Percentiles rank a stretch among this genome's conserved stretches.
Conservation (phyloP, 208 protist species). For the Wallacemonas sp. region DNA sequence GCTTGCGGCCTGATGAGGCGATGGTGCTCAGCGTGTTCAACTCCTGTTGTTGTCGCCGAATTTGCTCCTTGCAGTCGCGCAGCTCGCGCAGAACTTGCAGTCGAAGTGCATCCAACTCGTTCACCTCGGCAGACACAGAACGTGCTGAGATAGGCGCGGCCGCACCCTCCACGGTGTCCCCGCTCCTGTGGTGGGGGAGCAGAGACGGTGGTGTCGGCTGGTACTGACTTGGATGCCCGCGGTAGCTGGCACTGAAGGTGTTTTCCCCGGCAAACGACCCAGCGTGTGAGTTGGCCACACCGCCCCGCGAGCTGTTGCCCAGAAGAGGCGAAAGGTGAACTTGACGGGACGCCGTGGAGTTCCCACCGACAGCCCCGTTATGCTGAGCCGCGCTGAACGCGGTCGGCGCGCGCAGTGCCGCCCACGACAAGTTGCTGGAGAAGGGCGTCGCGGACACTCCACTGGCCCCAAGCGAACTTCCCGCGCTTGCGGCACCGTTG, state of each 20-base stretch:
- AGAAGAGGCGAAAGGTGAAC: not conserved
- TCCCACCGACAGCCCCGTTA: not conserved
- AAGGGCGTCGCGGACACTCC: not conserved
- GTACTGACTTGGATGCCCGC: too few relatives aligned
- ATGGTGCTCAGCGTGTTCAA: not conserved
- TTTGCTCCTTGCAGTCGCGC: slow-evolving; percentile 1
- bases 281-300: too few relatives aligned
- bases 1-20: not conserved
- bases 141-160: too few relatives aligned
- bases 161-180: too few relatives aligned
- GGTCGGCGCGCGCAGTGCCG: not conserved
- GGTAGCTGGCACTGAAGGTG: too few relatives aligned
- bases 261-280: too few relatives aligned
- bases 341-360: not conserved
- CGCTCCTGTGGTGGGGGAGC: too few relatives aligned
- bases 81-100: slow-evolving; percentile 1
- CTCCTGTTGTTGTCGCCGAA: not conserved
- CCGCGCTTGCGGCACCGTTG: not conserved
- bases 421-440: not conserved
- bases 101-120: not conserved
- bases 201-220: too few relatives aligned
- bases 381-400: not conserved
- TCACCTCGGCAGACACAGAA: not conserved
- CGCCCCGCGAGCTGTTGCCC: not conserved
- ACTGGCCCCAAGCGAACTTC: not conserved